A percentile compares a stretch with the other conserved stretches of the same genome.
phyloP scores from a whole-genome alignment of 2,329 filamentous ascomycete genomes.

The Bipolaris cookei region DNA sequence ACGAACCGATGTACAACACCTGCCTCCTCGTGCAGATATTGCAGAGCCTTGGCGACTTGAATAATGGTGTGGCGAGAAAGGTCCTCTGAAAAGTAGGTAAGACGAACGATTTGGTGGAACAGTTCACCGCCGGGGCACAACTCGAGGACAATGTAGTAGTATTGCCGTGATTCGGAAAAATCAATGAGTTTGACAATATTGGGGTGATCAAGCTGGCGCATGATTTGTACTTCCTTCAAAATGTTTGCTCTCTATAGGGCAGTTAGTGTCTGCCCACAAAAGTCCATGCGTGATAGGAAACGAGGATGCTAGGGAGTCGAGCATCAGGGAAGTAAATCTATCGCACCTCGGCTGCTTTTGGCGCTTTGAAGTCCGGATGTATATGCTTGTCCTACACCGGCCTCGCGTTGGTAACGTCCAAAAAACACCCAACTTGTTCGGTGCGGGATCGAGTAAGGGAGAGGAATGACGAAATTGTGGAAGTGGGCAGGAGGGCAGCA shows the following conservation, averaged over 20 bases:
- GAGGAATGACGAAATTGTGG: conserved; percentile 37
- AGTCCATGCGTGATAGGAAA: conserved; percentile 24
- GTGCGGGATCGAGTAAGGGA: conserved; percentile 30
- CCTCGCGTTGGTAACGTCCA: conserved; percentile 58
- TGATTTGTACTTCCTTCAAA: conserved; percentile 97
- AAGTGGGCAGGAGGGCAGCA: conserved; percentile 37
- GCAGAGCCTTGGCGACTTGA: conserved; percentile 91
- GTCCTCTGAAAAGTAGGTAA: conserved; percentile 98
- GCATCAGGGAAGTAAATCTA: conserved; percentile 34
- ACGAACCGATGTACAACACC: conserved; percentile 95
- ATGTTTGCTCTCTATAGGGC: conserved; percentile 85
- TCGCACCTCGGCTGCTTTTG: conserved; percentile 96
- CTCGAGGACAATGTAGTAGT: conserved; percentile 97
- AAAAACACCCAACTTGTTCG: conserved; percentile 30
- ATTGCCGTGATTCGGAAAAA: conserved; percentile 90
- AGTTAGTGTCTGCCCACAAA: conserved; percentile 51
- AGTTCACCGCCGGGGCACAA: conserved; percentile 93
- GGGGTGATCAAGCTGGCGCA: conserved; percentile 94
- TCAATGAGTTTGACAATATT: conserved; percentile 95
- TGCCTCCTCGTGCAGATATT: conserved; percentile 92
- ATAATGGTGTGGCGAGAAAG: conserved; percentile 92
- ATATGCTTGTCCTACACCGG: conserved; percentile 81
- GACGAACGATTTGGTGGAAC: conserved; percentile 96
- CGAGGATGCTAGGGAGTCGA: conserved; percentile 39
- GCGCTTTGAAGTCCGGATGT: conserved; percentile 92